These are phyloP conservation scores for Chaetoceros muelleri DNA, from an alignment of 108 stramenopile genomes.

Conservation along the genomic window DNA sequence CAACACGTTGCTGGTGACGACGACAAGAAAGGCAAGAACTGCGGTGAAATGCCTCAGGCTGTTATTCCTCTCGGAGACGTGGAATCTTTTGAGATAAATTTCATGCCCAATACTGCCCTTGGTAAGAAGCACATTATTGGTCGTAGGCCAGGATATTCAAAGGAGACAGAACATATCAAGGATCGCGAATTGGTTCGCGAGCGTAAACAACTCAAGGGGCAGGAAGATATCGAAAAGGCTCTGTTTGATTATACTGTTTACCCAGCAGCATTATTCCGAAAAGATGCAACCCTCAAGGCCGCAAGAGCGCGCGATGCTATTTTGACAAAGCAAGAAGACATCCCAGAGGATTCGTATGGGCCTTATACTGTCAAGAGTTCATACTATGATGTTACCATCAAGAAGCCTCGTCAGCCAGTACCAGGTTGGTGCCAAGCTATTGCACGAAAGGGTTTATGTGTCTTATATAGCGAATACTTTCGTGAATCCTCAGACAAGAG, in stretches of 20 bases:
- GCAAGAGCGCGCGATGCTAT: slow-evolving; percentile 60
- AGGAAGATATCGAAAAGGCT: slow-evolving; percentile 82
- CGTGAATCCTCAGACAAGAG: slow-evolving; percentile 52
- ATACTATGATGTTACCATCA: slow-evolving; percentile 84
- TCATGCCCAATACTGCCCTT: slow-evolving; percentile 77
- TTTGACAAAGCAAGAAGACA: slow-evolving; percentile 36
- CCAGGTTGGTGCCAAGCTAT: slow-evolving; percentile 80
- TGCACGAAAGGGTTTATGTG: slow-evolving; percentile 71
- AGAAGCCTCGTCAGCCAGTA: slow-evolving; percentile 60
- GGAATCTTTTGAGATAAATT: slow-evolving; percentile 77
- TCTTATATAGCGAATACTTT: slow-evolving; percentile 72
- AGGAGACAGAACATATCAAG: slow-evolving; percentile 46
- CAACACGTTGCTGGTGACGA: slow-evolving; percentile 24
- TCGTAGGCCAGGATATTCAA: slow-evolving; percentile 70
- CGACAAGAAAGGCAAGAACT: slow-evolving; percentile 20
- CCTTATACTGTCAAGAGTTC: slow-evolving; percentile 66
- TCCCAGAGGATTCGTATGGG: slow-evolving; percentile 31
- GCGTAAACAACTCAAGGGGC: slow-evolving; percentile 79
- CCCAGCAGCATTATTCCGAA: slow-evolving; percentile 75
- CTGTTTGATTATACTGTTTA: slow-evolving; percentile 84
- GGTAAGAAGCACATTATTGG: slow-evolving; percentile 69
- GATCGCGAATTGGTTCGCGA: slow-evolving; percentile 66
- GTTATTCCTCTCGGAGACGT: slow-evolving; percentile 78
- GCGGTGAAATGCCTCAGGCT: slow-evolving; percentile 58
- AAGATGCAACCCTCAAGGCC: slow-evolving; percentile 81